Percentiles rank a stretch among this genome's conserved stretches.
Conservation (phyloP, 257 asterid species). For the Euphrasia confusa region DNA sequence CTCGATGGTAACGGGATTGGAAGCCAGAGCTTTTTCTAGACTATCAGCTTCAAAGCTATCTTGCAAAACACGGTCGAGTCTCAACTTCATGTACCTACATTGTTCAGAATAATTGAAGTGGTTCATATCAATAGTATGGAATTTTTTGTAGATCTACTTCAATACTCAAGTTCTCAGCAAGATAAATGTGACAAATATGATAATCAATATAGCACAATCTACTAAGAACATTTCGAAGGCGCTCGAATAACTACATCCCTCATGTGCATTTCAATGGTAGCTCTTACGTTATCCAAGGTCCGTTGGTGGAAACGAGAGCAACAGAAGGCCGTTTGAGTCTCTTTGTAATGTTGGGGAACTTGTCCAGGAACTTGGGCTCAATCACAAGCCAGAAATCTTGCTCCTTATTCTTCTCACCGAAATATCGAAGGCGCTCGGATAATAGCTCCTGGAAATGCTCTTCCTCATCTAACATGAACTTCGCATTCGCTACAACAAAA, state of each 20-base stretch:
- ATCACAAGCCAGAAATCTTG: slow-evolving; percentile 96
- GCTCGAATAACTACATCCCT: background rate
- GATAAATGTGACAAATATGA: background rate
- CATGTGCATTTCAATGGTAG: slow-evolving; percentile 8
- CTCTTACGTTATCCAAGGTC: slow-evolving; percentile 84
- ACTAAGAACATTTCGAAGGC: background rate
- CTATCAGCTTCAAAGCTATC: slow-evolving; percentile 53
- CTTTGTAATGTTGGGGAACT: slow-evolving; percentile 68
- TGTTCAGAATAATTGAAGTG: background rate
- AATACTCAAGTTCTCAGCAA: no score
- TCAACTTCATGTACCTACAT: slow-evolving; percentile 22
- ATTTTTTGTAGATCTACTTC: no score
- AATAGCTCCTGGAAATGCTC: slow-evolving; percentile 92
- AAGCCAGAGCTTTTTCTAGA: slow-evolving; percentile 58
- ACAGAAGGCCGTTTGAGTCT: slow-evolving; percentile 91
- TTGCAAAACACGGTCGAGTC: slow-evolving; percentile 61
- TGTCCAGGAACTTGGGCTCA: slow-evolving; percentile 91
- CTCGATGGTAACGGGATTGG: slow-evolving; percentile 42
- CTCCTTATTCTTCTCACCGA: slow-evolving; percentile 55
- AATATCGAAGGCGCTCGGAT: slow-evolving; percentile 64
- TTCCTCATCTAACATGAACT: slow-evolving; percentile 97
- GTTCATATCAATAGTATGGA: background rate
- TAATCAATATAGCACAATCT: background rate
- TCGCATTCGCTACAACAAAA: slow-evolving; percentile 88
- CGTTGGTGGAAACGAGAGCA: slow-evolving; percentile 92